These are phyloP conservation scores for Coccomyxa sp. DNA, from an alignment of 139 green algal genomes.

Conservation along the genomic window DNA sequence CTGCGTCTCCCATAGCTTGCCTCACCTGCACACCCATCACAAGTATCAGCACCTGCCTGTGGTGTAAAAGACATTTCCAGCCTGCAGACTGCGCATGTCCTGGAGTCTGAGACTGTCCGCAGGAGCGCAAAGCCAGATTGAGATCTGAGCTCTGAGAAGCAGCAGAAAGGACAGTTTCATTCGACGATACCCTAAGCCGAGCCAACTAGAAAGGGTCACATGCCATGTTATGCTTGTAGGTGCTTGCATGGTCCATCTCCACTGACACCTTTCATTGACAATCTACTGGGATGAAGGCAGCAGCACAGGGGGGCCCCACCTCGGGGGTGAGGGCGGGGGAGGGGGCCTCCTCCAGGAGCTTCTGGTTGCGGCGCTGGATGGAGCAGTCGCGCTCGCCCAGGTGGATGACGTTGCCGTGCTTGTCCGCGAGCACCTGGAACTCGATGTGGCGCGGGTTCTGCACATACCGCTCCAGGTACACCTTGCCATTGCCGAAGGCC, in stretches of 20 bases:
- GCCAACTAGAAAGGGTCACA: too few relatives aligned
- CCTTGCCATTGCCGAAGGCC: slow-evolving; percentile 91
- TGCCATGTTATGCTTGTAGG: too few relatives aligned
- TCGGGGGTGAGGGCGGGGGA: slow-evolving; percentile 82
- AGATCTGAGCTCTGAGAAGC: too few relatives aligned
- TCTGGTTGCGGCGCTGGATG: slow-evolving; percentile 97
- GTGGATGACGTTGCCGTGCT: slow-evolving; percentile 93
- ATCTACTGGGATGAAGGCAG: background rate
- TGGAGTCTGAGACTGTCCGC: too few relatives aligned
- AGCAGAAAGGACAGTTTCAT: too few relatives aligned
- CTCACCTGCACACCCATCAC: slow-evolving; percentile 56
- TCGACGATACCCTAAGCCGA: too few relatives aligned
- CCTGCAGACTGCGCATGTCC: too few relatives aligned
- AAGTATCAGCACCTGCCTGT: too few relatives aligned
- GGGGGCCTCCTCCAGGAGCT: slow-evolving; percentile 95
- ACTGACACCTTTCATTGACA: too few relatives aligned
- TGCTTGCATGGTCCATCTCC: too few relatives aligned
- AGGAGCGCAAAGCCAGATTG: too few relatives aligned
- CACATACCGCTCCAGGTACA: slow-evolving; percentile 94
- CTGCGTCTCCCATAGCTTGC: slow-evolving; percentile 86
- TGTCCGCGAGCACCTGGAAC: slow-evolving; percentile 96
- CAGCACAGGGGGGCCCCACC: slow-evolving; percentile 25
- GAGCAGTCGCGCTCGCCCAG: slow-evolving; percentile 95
- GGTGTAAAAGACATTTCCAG: too few relatives aligned
- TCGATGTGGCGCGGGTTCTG: slow-evolving; percentile 94